These are phyloP conservation scores for Aspergillus fumigatus DNA, from an alignment of 2,329 filamentous ascomycete genomes.

Conservation along the genomic window DNA sequence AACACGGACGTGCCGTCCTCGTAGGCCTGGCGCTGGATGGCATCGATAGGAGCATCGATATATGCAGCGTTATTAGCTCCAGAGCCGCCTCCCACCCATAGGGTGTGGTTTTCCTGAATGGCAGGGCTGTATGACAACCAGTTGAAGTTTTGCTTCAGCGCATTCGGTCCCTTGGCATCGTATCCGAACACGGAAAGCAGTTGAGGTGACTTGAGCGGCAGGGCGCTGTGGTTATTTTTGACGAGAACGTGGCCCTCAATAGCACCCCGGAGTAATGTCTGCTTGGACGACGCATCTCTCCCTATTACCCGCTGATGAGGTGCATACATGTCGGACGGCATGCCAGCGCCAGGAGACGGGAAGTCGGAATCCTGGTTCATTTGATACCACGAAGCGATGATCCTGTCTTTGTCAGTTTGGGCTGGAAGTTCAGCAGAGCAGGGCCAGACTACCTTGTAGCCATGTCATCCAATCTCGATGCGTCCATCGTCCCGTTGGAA, in stretches of 20 bases:
- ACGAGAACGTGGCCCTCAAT: slow-evolving; percentile 55
- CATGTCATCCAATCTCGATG: slow-evolving; percentile 57
- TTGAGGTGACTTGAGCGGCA: slow-evolving; percentile 41
- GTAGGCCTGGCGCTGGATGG: slow-evolving; percentile 48
- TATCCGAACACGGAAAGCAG: slow-evolving; percentile 24
- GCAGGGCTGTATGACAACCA: background rate
- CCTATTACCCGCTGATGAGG: slow-evolving; percentile 41
- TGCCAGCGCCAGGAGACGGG: slow-evolving; percentile 19
- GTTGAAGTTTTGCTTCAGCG: background rate
- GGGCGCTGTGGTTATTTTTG: slow-evolving; percentile 47
- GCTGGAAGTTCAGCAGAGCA: background rate
- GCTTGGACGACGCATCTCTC: slow-evolving; percentile 36
- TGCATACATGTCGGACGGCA: slow-evolving; percentile 13
- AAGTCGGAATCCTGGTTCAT: slow-evolving; percentile 16
- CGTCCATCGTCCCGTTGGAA: slow-evolving; percentile 55
- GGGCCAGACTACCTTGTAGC: slow-evolving; percentile 34
- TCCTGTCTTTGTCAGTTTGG: slow-evolving; percentile 14
- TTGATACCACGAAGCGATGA: slow-evolving; percentile 46
- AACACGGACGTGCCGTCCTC: slow-evolving; percentile 48
- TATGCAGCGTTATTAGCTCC: slow-evolving; percentile 47
- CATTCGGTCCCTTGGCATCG: slow-evolving; percentile 15
- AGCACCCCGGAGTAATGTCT: slow-evolving; percentile 44
- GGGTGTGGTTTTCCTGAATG: slow-evolving; percentile 39
- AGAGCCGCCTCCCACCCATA: slow-evolving; percentile 46
- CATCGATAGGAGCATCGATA: slow-evolving; percentile 52